Conservation (phyloP, 2,329 filamentous ascomycete genomes). For the Fusarium pseudoanthophilum region DNA sequence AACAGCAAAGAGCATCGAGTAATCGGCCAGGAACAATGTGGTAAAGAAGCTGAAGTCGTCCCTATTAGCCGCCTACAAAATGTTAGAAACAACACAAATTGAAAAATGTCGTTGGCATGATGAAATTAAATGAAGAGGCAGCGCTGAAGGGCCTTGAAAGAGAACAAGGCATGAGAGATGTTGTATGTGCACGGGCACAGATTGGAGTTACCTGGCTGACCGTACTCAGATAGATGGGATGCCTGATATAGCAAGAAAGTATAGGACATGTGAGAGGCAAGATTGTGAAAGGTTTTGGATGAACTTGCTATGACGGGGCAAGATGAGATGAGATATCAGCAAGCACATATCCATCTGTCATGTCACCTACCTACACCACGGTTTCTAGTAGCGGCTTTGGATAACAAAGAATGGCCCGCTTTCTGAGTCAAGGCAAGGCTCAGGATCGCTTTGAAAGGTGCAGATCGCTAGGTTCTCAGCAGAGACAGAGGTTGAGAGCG, state of each 20-base stretch:
- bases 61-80: neutral
- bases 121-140: constrained; percentile 3
- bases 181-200: constrained; percentile 11
- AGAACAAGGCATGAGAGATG: constrained; percentile 6
- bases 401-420: constrained; percentile 14
- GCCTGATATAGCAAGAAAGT: neutral
- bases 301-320: neutral
- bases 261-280: neutral
- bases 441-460: neutral
- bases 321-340: neutral
- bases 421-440: constrained; percentile 21
- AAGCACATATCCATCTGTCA: constrained; percentile 1
- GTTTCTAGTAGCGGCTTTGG: neutral
- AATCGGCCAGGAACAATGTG: neutral
- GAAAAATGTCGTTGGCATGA: neutral
- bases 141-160: constrained; percentile 5
- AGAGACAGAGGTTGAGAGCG: constrained; percentile 7
- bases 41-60: neutral
- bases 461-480: neutral
- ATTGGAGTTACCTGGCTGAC: constrained; percentile 12
- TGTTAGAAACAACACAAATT: neutral
- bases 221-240: neutral
- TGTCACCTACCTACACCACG: neutral
- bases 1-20: neutral
- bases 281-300: neutral